Conservation (phyloP, 2,329 filamentous ascomycete species). For the Berkeleyomyces basicola region DNA sequence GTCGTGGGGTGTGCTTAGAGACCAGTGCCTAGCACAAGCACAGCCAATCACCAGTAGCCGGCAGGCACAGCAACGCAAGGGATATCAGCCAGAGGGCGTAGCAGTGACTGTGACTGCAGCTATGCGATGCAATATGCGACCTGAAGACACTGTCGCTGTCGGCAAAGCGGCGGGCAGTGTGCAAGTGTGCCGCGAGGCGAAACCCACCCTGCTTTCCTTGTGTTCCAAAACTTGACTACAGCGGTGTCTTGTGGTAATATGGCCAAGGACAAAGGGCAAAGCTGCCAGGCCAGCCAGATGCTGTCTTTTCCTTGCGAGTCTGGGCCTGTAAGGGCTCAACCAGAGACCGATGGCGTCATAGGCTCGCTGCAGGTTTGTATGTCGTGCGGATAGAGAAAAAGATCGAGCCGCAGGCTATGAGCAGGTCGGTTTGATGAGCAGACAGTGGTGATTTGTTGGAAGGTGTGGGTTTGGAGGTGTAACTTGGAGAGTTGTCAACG, state of each 20-base stretch:
- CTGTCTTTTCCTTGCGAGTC: background rate
- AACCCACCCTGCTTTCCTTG: background rate
- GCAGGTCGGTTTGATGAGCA: background rate
- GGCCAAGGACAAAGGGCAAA: background rate
- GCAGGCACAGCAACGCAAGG: background rate
- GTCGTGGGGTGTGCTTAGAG: constrained; percentile 18
- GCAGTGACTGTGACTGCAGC: background rate
- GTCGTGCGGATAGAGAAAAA: background rate
- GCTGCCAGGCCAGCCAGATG: background rate
- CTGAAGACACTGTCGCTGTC: background rate
- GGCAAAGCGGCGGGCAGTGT: background rate
- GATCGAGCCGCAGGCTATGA: background rate
- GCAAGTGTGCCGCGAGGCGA: background rate
- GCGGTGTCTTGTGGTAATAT: background rate
- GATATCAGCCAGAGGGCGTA: background rate
- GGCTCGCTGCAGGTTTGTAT: background rate
- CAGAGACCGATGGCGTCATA: background rate
- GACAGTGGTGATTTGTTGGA: background rate
- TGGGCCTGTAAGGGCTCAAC: background rate
- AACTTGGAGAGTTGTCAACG: background rate
- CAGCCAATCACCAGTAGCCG: background rate
- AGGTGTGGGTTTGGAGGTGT: background rate
- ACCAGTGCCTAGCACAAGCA: background rate
- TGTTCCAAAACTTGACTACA: background rate
- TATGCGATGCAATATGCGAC: background rate